Evolutionary conservation across 345 rosid genomes (phyloP), one percentile per base, ranked within the genome.

Genomic region (Populus euphratica): DNA sequence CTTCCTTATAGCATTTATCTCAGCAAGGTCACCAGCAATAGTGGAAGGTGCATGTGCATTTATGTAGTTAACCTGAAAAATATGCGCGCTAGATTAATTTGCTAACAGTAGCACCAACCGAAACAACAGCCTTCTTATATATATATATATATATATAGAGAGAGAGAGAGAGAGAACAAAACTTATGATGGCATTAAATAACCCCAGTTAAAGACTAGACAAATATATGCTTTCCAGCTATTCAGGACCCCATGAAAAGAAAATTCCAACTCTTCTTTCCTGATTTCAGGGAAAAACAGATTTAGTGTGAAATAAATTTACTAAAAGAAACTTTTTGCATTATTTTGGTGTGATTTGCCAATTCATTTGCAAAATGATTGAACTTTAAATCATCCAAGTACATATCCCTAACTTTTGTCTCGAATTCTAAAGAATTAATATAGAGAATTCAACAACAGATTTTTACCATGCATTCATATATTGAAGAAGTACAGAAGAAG

Each of bases 41-140:
- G 98, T 96, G 41, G 98, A 96, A 77, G 99, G 94, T 63, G 99
- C 98, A 77, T 96, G 99, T 0, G 98, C 98, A 74, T 96, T 96
- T 79, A 96, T 92, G 87, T 94, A 96, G 81, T 92, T 96, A 65
- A 96, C 98, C 99, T 96, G 85, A 73, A 75, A 76, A 82, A 8
- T 43, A 23, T 78, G 23, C 70, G 16, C 47, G 27, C 63, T 54
- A 16, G 65, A 56, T 77, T 73, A 75, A 68, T 50, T 70, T 20
- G 61, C 72, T 49, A 67, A 25, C 27, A 3, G 2, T 56, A 56
- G 27, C 63, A 56, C 14, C 29, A 71, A 16, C 14, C 23, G 16
- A 36, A 29, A 31, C 5, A 35, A 17, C 18, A 12, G 8, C 62
- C 20, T 23, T 59, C 50, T 33, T 38, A 38, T 38, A 38, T 38